Base-by-base conservation (phyloP, 2,329 filamentous ascomycete genomes). In the Aureobasidium subglaciale region DNA sequence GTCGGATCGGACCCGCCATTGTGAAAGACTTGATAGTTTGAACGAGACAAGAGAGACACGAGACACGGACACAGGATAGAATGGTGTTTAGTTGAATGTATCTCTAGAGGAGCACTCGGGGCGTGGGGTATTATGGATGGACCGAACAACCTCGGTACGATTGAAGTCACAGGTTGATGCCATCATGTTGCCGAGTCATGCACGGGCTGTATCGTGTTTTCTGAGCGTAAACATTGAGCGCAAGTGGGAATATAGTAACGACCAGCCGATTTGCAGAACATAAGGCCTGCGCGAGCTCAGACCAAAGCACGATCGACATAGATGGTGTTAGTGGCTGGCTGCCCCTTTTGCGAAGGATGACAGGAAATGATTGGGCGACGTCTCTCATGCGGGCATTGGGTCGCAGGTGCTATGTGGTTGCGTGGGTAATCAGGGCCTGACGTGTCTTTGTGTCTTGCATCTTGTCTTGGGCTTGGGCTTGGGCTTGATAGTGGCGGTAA, bases 1-100 rank as follows among this genome's bases (percentile, higher is more conserved):
- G 93, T 69, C 93, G 85, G 57, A 99, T 85, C 60, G 79, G 79
- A 64, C 92, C 92, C 53, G 93, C 92, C 92, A 96, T 86, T 45
- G 55, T 58, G 20, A 16, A 18, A 29, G 18, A 37, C 13, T 45
- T 16, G 16, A 16, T 22, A 29, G 22, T 20, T 2, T n/a, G 24
- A 48, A n/a, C 10, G n/a, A n/a, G n/a, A n/a, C n/a, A n/a, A 15
- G 29, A 46, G n/a, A 29, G 13, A 37, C 15, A 46, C 40, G 18
- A 54, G 25, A 43, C 16, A n/a, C 18, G 15, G n/a, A 10, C 5
- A 10, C 37, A 34, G 16, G 27, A 34, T 11, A 32, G 20, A n/a
- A n/a, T 40, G 35, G 9, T 50, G 20, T 22, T 24, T 30, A 43
- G 40, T 16, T 29, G 8, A 45, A 45, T 32, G 42, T 32, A 45